Conservation (phyloP, 441 rosid species). For the Erodium texanum region DNA sequence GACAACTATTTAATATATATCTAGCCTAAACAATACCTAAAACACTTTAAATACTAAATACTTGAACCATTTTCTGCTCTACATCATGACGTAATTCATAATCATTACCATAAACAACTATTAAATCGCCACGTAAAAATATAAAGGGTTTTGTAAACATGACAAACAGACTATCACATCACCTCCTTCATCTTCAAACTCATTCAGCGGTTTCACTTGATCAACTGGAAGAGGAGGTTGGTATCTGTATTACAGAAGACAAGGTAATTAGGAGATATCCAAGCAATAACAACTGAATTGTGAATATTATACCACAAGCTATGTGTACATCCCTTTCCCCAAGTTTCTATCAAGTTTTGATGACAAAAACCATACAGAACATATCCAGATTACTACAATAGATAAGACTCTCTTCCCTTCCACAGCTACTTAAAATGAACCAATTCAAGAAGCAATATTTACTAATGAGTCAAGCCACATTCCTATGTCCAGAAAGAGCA, state of each 20-base stretch:
- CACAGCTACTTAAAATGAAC: neutral
- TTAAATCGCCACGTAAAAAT: neutral
- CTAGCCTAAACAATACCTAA: neutral
- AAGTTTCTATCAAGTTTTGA: neutral
- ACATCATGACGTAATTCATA: neutral
- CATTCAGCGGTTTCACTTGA: constrained; percentile 5
- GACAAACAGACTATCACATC: neutral
- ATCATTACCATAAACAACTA: neutral
- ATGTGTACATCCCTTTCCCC: neutral
- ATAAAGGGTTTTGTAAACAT: neutral
- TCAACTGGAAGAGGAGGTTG: constrained; percentile 25
- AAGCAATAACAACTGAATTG: neutral
- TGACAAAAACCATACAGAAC: neutral
- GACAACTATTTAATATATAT: neutral
- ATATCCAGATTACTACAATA: neutral
- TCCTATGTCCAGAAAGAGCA: neutral
- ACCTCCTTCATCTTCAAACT: constrained; percentile 32
- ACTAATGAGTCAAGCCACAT: neutral
- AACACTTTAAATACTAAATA: neutral
- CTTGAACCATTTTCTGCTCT: neutral
- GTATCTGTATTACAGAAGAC: no score
- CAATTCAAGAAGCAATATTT: neutral
- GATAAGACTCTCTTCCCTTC: neutral
- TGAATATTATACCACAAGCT: neutral
- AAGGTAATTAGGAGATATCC: no score